Base-by-base conservation (phyloP, 208 protist species). In the Trypanosoma theileri region DNA sequence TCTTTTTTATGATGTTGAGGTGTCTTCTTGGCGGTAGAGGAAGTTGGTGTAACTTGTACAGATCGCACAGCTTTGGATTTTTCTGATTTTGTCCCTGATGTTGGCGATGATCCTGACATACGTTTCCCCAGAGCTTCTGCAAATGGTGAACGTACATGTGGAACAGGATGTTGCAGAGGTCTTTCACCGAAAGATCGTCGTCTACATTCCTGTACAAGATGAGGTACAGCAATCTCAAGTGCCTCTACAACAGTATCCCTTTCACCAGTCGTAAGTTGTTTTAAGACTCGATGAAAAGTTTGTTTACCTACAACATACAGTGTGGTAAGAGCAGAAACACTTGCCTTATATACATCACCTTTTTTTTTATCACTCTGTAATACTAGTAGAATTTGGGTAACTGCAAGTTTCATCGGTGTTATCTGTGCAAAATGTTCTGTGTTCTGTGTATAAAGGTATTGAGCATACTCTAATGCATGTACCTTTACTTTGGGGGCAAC, bases 391-490 rank as follows among this genome's bases (percentile, higher is more conserved):
- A 78, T 26, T 31, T 59, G 64, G 13, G 31, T 52, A n/a, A 78
- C 19, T 14, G 62, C 56, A 6, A 53, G 56, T 57, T 50, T 66
- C 68, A 73, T 61, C 17, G 66, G 66, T 40, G 64, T 40, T 22
- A 48, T 7, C 10, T 79, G 68, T 21, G 58, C 21, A 65, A 79
- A 75, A 55, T 70, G 52, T 19, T 17, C 26, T 9, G 61, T 56
- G 55, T 79, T 65, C 35, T 51, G 8, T n/a, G 71, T 63, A n/a
- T 59, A 71, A 16, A 82, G 26, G 31, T 65, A 53, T 26, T 79
- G 75, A n/a, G 72, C 57, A 35, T 79, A 74, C 50, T 82, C 75
- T 31, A 84, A 21, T n/a, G 71, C 73, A 35, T 69, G 26, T 13
- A 53, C 58, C n/a, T 71, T 69, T 14, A 83, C 70, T 56, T 31